Percentiles rank a stretch among this genome's conserved stretches.
phyloP scores from a whole-genome alignment of 2,329 filamentous ascomycete genomes.

The Ceratocystis harringtonii region DNA sequence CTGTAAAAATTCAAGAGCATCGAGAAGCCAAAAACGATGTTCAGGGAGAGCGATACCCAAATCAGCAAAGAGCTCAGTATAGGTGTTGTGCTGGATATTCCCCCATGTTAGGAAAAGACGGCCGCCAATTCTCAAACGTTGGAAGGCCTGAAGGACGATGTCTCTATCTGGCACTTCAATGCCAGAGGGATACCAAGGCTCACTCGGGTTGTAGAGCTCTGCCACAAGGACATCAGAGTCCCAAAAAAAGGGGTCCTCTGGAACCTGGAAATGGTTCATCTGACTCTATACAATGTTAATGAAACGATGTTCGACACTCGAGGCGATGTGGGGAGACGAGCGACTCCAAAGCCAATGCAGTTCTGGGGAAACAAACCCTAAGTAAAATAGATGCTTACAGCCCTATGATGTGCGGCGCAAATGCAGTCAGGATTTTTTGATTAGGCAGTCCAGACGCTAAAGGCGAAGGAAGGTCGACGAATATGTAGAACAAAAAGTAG shows the following conservation, averaged over 20 bases:
- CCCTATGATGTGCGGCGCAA: too few species aligned
- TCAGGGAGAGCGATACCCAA: constrained; percentile 43
- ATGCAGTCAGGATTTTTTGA: too few species aligned
- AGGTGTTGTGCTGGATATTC: constrained; percentile 30
- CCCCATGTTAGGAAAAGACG: constrained; percentile 44
- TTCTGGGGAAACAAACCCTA: too few species aligned
- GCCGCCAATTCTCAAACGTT: constrained; percentile 51
- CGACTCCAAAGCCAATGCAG: not conserved
- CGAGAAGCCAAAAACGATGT: constrained; percentile 25
- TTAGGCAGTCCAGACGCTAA: too few species aligned
- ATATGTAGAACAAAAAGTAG: not conserved
- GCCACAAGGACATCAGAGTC: constrained; percentile 48
- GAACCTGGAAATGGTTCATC: not conserved
- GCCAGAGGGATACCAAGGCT: constrained; percentile 33
- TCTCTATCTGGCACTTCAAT: constrained; percentile 16
- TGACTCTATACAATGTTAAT: not conserved
- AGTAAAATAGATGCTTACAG: too few species aligned
- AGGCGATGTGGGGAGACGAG: too few species aligned
- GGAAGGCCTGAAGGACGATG: constrained; percentile 39
- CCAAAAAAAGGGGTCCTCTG: constrained; percentile 62
- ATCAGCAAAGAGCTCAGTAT: constrained; percentile 36
- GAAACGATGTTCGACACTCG: not conserved
- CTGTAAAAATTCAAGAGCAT: constrained; percentile 17
- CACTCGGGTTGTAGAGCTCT: constrained; percentile 44
- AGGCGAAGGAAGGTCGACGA: not conserved